phyloP scores from a whole-genome alignment of 257 asterid genomes.

The Lithospermum erythrorhizon region DNA sequence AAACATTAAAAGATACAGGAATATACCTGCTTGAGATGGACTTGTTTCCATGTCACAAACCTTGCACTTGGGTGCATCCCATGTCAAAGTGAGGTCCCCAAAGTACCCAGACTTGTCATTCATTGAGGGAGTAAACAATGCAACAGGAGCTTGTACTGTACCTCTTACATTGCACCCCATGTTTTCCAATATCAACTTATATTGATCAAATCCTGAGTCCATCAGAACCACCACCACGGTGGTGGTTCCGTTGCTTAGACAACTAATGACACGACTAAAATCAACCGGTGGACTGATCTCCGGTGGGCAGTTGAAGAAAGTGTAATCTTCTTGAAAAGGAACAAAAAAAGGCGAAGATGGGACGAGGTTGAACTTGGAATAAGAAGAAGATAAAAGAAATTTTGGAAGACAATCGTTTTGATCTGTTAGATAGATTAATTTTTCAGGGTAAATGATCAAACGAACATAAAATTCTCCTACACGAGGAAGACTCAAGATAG shows the following conservation, averaged over 20 bases:
- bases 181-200: neutral
- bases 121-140: neutral
- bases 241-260: neutral
- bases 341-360: no score
- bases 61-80: neutral
- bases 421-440: no score
- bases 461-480: neutral
- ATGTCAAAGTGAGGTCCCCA: neutral
- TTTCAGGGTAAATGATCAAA: no score
- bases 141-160: neutral
- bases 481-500: neutral
- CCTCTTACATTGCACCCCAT: neutral
- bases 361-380: no score
- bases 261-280: no score
- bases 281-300: neutral
- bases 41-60: neutral
- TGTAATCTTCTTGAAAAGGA: neutral
- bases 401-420: no score
- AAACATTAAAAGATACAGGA: neutral
- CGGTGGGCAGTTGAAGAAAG: neutral
- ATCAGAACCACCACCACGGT: neutral
- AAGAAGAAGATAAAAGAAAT: no score
- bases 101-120: no score
- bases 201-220: neutral
- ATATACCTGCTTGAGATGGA: neutral